Base-by-base conservation (phyloP, 164 flowering plant species). In the Umbilicus rupestris region DNA sequence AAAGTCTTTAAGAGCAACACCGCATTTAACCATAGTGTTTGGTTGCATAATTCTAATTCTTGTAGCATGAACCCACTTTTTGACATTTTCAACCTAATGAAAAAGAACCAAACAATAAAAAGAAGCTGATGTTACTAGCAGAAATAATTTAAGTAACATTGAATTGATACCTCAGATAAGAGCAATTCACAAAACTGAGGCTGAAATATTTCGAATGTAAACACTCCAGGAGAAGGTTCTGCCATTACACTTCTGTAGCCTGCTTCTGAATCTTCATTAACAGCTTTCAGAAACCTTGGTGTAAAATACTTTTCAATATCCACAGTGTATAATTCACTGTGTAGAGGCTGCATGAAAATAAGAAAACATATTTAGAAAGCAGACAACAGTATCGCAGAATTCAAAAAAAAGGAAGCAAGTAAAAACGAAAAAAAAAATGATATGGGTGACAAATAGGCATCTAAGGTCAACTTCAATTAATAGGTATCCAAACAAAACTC, bases 1-100 rank as follows among this genome's bases (percentile, higher is more conserved):
- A 82, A 93, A 93, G 78, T 93, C 98, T 80, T 93, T 97, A 74
- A 93, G 96, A 75, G 89, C 97, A 63, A 83, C 91, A 66, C 98
- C 98, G 76, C 71, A 89, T 70, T 82, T 85, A 66, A 89, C 89
- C 98, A 93, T 90, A 35, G 93, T 90, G 77, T 90, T 93, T 58
- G 97, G 98, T 17, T 92, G 78, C 96, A 93, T 93, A 69, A 90
- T 89, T 74, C 80, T 82, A 76, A 83, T 77, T 67, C 80, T 93
- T 66, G 86, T 67, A 33, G 82, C 89, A 68, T 71, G 75, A 42
- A 90, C 93, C 98, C 98, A 93, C 67, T 78, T 82, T 74, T 90
- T 94, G 74, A 93, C 84, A 74, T 82, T 78, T 60, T 85, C 97
- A 67, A 93, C 95, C 98, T 93, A 80, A 68, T 77, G 76, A 75